phyloP scores from a whole-genome alignment of 2,329 filamentous ascomycete genomes.

The Phialophora verrucosa region DNA sequence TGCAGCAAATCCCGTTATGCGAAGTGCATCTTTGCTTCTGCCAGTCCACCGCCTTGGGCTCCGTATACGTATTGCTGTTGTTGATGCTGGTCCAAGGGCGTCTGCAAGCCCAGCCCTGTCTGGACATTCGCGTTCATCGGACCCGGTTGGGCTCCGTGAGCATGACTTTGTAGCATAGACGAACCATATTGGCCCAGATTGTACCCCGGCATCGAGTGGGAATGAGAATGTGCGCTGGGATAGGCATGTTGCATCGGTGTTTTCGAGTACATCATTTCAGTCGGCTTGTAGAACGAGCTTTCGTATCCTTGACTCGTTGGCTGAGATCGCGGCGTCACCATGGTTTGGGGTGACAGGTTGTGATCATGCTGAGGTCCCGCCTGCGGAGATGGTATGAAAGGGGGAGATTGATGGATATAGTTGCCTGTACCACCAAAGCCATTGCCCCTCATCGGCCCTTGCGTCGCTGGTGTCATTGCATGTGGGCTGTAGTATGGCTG shows the following conservation, averaged over 20 bases:
- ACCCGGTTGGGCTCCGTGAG: slow-evolving; percentile 10
- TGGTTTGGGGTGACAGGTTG: slow-evolving; percentile 26
- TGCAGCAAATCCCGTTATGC: not conserved
- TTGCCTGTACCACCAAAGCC: slow-evolving; percentile 13
- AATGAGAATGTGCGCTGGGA: slow-evolving; percentile 17
- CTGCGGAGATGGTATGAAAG: slow-evolving; percentile 18
- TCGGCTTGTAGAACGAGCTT: slow-evolving; percentile 17
- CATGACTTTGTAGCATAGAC: slow-evolving; percentile 21
- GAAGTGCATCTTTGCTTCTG: slow-evolving; percentile 23
- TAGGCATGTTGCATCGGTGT: slow-evolving; percentile 23
- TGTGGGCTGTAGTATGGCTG: slow-evolving; percentile 29
- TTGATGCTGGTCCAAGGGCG: slow-evolving; percentile 13
- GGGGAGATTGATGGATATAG: slow-evolving; percentile 18
- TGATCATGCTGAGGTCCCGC: slow-evolving; percentile 17
- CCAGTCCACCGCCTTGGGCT: slow-evolving; percentile 3
- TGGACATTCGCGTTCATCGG: slow-evolving; percentile 16
- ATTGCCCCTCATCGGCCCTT: slow-evolving; percentile 11
- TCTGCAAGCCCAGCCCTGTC: slow-evolving; percentile 30
- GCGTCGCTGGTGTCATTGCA: slow-evolving; percentile 20
- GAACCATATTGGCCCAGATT: slow-evolving; percentile 19
- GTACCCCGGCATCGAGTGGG: slow-evolving; percentile 22
- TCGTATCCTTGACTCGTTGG: slow-evolving; percentile 17
- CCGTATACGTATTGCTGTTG: slow-evolving; percentile 24
- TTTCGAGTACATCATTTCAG: slow-evolving; percentile 23
- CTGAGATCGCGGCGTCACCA: slow-evolving; percentile 30